phyloP scores from a whole-genome alignment of 352 stramenopile species.

The Aphanomyces euteiches region DNA sequence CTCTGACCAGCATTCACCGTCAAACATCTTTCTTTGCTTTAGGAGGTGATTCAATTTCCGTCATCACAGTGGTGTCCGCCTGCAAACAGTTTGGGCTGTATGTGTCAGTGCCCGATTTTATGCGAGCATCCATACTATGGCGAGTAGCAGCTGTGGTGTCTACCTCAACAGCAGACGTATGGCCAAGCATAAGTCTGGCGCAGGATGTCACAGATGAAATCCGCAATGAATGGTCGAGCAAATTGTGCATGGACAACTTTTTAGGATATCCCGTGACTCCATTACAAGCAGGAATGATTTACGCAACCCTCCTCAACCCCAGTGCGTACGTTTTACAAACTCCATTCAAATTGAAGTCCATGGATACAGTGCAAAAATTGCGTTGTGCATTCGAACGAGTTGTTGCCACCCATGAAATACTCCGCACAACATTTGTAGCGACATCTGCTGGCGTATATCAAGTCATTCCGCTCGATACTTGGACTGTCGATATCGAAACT shows the following conservation, averaged over 20 bases:
- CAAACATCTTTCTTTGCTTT: too few relatives aligned
- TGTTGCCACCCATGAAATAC: background rate
- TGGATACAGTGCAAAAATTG: background rate
- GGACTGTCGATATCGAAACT: background rate
- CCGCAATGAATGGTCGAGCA: background rate
- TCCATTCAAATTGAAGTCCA: background rate
- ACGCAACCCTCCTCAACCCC: background rate
- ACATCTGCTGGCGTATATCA: background rate
- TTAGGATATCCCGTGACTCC: background rate
- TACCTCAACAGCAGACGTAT: too few relatives aligned
- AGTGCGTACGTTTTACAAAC: background rate
- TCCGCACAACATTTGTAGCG: background rate
- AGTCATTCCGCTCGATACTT: background rate
- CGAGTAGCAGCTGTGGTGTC: too few relatives aligned
- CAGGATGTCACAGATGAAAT: too few relatives aligned
- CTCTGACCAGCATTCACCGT: too few relatives aligned
- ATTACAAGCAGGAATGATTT: background rate
- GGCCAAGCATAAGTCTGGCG: too few relatives aligned
- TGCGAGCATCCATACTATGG: too few relatives aligned
- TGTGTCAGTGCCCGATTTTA: too few relatives aligned
- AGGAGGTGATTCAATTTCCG: too few relatives aligned
- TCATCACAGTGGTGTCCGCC: too few relatives aligned
- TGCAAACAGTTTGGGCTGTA: too few relatives aligned
- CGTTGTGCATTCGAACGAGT: background rate
- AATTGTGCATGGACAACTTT: background rate